Conservation (phyloP, 306 rosid genomes). For the Lotus japonicus region DNA sequence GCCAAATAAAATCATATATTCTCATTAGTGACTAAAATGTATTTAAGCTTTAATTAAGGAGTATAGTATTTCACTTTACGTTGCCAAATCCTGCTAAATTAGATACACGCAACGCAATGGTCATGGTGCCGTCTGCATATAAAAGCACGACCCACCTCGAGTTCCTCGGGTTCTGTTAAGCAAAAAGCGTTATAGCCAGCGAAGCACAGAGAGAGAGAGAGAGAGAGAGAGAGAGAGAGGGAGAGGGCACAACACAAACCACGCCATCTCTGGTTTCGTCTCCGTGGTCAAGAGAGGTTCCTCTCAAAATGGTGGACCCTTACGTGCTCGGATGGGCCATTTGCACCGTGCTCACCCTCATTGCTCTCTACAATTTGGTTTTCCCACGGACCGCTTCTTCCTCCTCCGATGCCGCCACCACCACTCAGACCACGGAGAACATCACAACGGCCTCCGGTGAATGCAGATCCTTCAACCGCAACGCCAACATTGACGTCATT, state of each 20-base stretch:
- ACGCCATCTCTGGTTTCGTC: not conserved
- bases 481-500: slow-evolving; percentile 50
- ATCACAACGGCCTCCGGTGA: slow-evolving; percentile 40
- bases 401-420: not conserved
- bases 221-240: not conserved
- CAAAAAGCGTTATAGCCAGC: slow-evolving; percentile 1
- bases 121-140: not conserved
- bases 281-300: slow-evolving; percentile 22
- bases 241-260: too few species aligned
- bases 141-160: not conserved
- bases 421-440: slow-evolving; percentile 27
- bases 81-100: not conserved
- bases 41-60: too few species aligned
- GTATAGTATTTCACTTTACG: not conserved
- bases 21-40: too few species aligned
- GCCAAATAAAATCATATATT: too few species aligned
- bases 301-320: slow-evolving; percentile 41
- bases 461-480: slow-evolving; percentile 42
- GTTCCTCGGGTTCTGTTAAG: not conserved
- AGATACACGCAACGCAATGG: not conserved
- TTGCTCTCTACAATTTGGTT: slow-evolving; percentile 31
- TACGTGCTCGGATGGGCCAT: slow-evolving; percentile 46
- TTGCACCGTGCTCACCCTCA: slow-evolving; percentile 30
- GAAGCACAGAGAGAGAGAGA: slow-evolving; percentile 10
- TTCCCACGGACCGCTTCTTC: slow-evolving; percentile 20